Evolutionary conservation across 169 alveolate species (phyloP).

Genomic region (Cryptosporidium felis): DNA sequence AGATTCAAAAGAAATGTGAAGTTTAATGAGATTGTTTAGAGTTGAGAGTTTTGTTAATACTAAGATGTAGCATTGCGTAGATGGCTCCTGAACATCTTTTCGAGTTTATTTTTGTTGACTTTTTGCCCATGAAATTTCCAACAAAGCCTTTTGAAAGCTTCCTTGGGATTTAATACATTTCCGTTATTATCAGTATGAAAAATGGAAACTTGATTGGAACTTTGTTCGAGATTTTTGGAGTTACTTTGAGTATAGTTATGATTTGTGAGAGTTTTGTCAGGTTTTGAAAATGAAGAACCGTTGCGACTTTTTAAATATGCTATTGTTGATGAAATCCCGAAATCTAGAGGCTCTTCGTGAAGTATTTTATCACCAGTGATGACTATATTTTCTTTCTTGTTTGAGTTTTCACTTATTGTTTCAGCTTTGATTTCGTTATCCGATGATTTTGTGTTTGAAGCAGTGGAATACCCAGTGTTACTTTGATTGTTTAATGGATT

Average conservation of each 20-base stretch:
- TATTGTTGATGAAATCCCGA: slow-evolving; percentile 37
- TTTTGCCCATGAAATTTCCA: slow-evolving; percentile 69
- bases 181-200: slow-evolving; percentile 59
- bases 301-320: slow-evolving; percentile 17
- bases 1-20: no score
- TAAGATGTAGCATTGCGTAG: background rate
- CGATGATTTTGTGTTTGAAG: no score
- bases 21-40: no score
- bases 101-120: slow-evolving; percentile 30
- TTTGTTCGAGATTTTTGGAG: no score
- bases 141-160: slow-evolving; percentile 44
- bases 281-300: background rate
- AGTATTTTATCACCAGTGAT: background rate
- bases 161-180: slow-evolving; percentile 24
- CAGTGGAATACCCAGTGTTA: no score
- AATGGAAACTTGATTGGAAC: background rate
- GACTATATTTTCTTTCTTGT: background rate
- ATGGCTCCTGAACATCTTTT: slow-evolving; percentile 28
- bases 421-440: background rate
- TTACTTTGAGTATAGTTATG: no score
- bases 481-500: no score
- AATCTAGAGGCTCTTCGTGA: slow-evolving; percentile 50
- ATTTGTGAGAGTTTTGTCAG: no score
- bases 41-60: no score
- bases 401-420: background rate